A percentile compares a stretch with the other conserved stretches of the same genome.
Evolutionary conservation across 305 asterid species (phyloP).

Genomic region (Fraxinus sp.): DNA sequence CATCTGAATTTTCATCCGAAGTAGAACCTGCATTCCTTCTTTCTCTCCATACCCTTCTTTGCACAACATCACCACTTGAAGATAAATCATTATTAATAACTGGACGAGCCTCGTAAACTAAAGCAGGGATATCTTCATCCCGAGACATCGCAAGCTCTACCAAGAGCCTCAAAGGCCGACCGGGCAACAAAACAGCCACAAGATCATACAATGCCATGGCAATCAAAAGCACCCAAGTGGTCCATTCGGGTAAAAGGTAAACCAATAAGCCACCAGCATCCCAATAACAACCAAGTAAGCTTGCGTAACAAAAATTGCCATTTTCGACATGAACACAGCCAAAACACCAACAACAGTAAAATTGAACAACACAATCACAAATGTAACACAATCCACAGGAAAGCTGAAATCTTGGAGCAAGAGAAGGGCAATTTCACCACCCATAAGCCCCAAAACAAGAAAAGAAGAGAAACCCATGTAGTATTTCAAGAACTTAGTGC

Average conservation of each 20-base stretch:
- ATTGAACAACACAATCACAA: conserved; percentile 59
- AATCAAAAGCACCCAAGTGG: conserved; percentile 92
- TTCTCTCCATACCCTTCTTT: conserved; percentile 83
- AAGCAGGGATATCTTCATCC: conserved; percentile 95
- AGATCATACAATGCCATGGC: conserved; percentile 97
- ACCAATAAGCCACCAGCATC: conserved; percentile 93
- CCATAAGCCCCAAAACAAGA: conserved; percentile 87
- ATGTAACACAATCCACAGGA: conserved; percentile 69
- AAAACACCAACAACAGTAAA: conserved; percentile 79
- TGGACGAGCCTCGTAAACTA: conserved; percentile 93
- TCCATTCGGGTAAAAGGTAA: conserved; percentile 97
- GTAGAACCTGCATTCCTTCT: conserved; percentile 30
- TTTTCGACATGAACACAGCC: conserved; percentile 72
- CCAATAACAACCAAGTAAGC: conserved; percentile 85
- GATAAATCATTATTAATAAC: conserved; percentile 34
- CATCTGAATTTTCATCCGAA: background rate
- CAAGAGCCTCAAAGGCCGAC: background rate
- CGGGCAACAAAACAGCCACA: background rate
- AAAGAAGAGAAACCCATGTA: conserved; percentile 97
- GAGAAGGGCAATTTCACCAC: conserved; percentile 72
- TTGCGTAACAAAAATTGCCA: conserved; percentile 74
- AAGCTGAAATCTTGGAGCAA: conserved; percentile 54
- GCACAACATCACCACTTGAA: conserved; percentile 29
- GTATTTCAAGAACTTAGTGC: conserved; percentile 91
- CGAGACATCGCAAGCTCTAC: conserved; percentile 57